phyloP scores from a whole-genome alignment of 148 eudicot species.

The Fagopyrum homotropicum region DNA sequence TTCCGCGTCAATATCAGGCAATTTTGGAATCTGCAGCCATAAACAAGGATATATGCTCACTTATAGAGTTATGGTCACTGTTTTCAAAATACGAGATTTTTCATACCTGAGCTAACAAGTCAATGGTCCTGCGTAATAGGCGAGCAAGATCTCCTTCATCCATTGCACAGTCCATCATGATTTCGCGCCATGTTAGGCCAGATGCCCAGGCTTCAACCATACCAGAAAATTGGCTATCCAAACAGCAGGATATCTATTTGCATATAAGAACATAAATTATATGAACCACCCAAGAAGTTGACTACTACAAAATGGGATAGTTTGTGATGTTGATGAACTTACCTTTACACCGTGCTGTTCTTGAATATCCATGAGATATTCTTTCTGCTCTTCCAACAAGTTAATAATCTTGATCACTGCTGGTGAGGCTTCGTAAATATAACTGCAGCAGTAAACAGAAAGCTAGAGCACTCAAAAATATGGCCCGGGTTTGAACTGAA shows the following conservation, averaged over 20 bases:
- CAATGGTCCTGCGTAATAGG: conserved; percentile 77
- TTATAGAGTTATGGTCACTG: not conserved
- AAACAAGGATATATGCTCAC: not conserved
- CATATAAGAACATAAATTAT: conserved; percentile 16
- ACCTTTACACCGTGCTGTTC: conserved; percentile 85
- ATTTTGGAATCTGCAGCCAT: conserved; percentile 70
- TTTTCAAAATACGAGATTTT: not conserved
- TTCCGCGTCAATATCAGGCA: conserved; percentile 73
- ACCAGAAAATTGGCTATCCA: conserved; percentile 94
- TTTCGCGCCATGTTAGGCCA: conserved; percentile 92
- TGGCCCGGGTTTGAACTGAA: not conserved
- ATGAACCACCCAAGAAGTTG: not conserved
- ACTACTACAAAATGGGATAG: not conserved
- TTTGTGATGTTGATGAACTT: conserved; percentile 13
- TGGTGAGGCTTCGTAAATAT: conserved; percentile 75
- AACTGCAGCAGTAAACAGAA: conserved; percentile 43
- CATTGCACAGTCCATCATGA: conserved; percentile 99
- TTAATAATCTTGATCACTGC: conserved; percentile 54
- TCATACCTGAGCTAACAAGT: conserved; percentile 78
- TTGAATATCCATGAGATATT: conserved; percentile 68
- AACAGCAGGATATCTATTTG: conserved; percentile 78
- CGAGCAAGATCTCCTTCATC: conserved; percentile 99
- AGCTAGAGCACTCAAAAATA: not conserved
- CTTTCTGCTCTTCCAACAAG: conserved; percentile 70
- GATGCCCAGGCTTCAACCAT: conserved; percentile 99